These are phyloP conservation scores for Singerocomus inundabilis DNA, from an alignment of 1,284 basidiomycete species.

Conservation along the genomic window DNA sequence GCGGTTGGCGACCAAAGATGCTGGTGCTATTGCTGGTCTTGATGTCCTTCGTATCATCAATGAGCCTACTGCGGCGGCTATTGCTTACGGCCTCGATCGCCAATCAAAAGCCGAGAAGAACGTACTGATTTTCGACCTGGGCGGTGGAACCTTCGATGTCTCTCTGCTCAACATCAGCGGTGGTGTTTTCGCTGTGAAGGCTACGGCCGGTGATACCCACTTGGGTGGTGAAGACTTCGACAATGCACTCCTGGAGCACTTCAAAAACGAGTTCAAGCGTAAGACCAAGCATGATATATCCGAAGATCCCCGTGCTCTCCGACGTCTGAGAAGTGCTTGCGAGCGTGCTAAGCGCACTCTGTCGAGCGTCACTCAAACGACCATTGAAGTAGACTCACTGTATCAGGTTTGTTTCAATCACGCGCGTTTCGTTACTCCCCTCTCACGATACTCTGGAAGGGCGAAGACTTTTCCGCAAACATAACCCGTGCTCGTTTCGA, in stretches of 20 bases:
- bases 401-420: conserved; percentile 66
- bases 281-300: conserved; percentile 98
- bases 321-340: conserved; percentile 94
- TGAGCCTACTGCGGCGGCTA: conserved; percentile 93
- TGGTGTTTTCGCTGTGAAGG: conserved; percentile 97
- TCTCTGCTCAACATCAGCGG: conserved; percentile 95
- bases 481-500: conserved; percentile 99
- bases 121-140: conserved; percentile 99
- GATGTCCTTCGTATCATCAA: conserved; percentile 98
- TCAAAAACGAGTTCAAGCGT: conserved; percentile 98
- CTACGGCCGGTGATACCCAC: conserved; percentile 98
- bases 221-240: conserved; percentile 98
- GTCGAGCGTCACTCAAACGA: conserved; percentile 97
- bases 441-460: conserved; percentile 40
- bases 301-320: conserved; percentile 91
- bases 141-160: conserved; percentile 99
- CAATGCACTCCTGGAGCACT: conserved; percentile 95
- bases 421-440: neutral
- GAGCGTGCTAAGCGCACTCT: conserved; percentile 99
- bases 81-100: conserved; percentile 91
- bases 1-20: conserved; percentile 94
- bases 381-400: conserved; percentile 98
- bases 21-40: conserved; percentile 88
- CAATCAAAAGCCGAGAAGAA: conserved; percentile 93
- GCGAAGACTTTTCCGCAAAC: conserved; percentile 93